Base-by-base conservation (phyloP, 2,329 filamentous ascomycete genomes). In the Aspergillus calidoustus region DNA sequence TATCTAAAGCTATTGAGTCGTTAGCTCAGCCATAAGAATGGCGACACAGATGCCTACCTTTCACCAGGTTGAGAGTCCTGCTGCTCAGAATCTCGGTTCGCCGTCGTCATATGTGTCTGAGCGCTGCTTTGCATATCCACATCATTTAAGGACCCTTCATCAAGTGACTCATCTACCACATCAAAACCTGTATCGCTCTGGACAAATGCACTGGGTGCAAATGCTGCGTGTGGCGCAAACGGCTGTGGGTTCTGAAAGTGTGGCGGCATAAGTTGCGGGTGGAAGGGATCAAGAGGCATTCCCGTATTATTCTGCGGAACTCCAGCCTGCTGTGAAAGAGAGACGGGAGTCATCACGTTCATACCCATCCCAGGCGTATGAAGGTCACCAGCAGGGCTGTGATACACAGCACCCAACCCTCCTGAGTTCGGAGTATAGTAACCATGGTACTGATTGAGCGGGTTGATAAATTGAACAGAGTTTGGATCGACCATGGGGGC, bases 391-490 rank as follows among this genome's bases (percentile, higher is more conserved):
- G 92, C 91, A 76, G 93, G 91, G 55, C 85, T 87, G 74, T 96
- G 92, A 73, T 93, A 96, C 66, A 94, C 79, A 19, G 91, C 90
- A 72, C 90, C 73, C 65, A 88, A 90, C 50, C 90, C 91, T 65
- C 91, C 91, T 2, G 92, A 91, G 1, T 92, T 96, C 2, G 93
- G 91, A 7, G 92, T 93, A 78, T 96, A 97, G 77, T 95, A 95
- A 15, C 89, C 91, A 17, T 91, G 86, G 50, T 90, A 86, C 66
- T 93, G 91, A 76, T 91, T 92, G 66, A 90, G 88, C 72, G 96
- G 94, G 59, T 85, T 84, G 62, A 87, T 84, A 77, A 97, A 97
- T 25, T 88, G 87, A 75, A 92, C 92, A 31, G 91, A 91, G 75
- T 90, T 92, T 19, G 92, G 88, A 73, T 98, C 94, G 73, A 98